Base-by-base conservation (phyloP, 83 land plant genomes). In the Diphasiastrum complanatum region DNA sequence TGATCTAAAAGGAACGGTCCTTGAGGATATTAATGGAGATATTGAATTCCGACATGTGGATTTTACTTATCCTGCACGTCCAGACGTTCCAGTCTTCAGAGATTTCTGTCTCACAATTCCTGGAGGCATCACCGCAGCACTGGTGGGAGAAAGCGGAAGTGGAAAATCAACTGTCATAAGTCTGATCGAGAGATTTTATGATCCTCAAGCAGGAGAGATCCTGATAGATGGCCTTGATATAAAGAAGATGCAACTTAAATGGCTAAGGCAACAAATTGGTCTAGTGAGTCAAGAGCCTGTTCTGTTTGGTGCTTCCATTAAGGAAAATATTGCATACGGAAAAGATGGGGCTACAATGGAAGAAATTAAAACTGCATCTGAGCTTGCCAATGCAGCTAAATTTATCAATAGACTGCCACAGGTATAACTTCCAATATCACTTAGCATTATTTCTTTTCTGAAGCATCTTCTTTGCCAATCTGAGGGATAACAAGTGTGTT, bases 101-200 rank as follows among this genome's bases (percentile, higher is more conserved):
- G 73, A 73, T 2, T 77, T 83, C 18, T 77, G 76, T 6, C 29
- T 83, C 12, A 24, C 33, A 20, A 47, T 80, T 2, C 70, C 62
- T 0, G 53, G 69, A 25, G 85, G 87, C 1, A 75, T 54, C 14
- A 81, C 79, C 10, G 47, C 45, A 25, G 82, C 87, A 24, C 37
- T 83, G 58, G 87, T 83, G 34, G 85, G 85, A 45, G 70, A 83
- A 45, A 83, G 85, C 65, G 85, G 83, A 18, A 79, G 83, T 46
- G 85, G 85, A 12, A 82, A 82, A 35, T 79, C 79, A 1, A 77
- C 77, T 1, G 66, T 73, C 2, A 56, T 80, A n/a, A 60, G 70
- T 37, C 63, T 80, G 40, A 32, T 81, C 1, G 79, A 81, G 66
- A 61, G 83, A 32, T 81, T 81, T 32, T 81, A 78, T 71, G 83